Evolutionary conservation across 73 alveolate species (phyloP).

Genomic region (Paramecium primaurelia): DNA sequence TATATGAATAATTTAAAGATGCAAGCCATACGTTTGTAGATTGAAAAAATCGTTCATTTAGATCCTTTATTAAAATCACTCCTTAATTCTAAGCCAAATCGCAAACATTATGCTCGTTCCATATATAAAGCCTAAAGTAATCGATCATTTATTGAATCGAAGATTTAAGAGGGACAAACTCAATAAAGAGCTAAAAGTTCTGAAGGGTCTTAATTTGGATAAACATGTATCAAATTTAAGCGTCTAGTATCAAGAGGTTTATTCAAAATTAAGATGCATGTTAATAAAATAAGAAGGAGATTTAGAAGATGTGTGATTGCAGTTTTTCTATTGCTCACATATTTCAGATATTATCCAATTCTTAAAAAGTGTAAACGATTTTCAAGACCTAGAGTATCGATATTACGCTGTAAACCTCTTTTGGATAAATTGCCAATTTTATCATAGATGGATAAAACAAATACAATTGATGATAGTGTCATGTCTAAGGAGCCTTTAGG

Average conservation of each 20-base stretch:
- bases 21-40: not conserved
- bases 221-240: not conserved
- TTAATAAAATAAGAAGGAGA: not conserved
- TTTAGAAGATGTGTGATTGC: not conserved
- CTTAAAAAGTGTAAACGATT: not conserved
- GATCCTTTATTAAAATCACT: not conserved
- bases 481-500: not conserved
- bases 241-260: not conserved
- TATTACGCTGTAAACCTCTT: not conserved
- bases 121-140: not conserved
- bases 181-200: not conserved
- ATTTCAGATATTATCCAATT: not conserved
- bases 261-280: not conserved
- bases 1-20: not conserved
- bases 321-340: not conserved
- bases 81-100: not conserved
- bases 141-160: not conserved
- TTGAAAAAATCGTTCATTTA: not conserved
- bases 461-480: not conserved
- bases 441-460: not conserved
- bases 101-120: not conserved
- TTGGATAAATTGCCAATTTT: not conserved
- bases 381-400: not conserved
- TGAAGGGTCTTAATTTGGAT: not conserved
- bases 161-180: not conserved